phyloP scores from a whole-genome alignment of 108 stramenopile species.

The Seminavis robusta region DNA sequence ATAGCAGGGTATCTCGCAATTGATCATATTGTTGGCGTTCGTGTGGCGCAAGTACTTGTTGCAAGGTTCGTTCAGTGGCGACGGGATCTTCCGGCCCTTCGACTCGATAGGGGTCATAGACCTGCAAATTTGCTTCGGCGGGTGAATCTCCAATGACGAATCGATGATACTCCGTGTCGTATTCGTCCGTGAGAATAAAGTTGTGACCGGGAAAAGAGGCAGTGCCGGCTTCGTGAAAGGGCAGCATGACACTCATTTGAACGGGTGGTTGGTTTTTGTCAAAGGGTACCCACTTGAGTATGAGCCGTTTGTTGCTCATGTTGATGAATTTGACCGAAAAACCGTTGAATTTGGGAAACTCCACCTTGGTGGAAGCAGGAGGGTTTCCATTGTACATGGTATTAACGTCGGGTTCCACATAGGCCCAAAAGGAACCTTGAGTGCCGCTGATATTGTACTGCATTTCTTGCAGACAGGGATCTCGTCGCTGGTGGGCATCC shows the following conservation, averaged over 20 bases:
- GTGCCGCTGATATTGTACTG: constrained; percentile 53
- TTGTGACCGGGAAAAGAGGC: constrained; percentile 35
- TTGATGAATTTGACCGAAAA: constrained; percentile 40
- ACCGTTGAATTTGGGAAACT: constrained; percentile 25
- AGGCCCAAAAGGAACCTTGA: constrained; percentile 38
- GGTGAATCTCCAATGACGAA: constrained; percentile 42
- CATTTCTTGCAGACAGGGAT: constrained; percentile 41
- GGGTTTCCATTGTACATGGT: constrained; percentile 47
- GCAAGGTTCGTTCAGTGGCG: constrained; percentile 54
- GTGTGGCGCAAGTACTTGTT: constrained; percentile 22
- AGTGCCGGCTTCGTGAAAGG: constrained; percentile 31
- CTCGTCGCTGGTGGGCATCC: background rate
- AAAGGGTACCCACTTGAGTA: constrained; percentile 16
- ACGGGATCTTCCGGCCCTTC: constrained; percentile 45
- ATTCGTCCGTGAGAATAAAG: constrained; percentile 12
- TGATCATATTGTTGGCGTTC: constrained; percentile 41
- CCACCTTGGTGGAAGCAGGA: constrained; percentile 16
- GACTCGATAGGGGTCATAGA: constrained; percentile 67
- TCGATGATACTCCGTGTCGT: constrained; percentile 7
- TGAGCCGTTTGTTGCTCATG: constrained; percentile 13
- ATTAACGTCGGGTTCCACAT: constrained; percentile 73
- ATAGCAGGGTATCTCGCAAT: constrained; percentile 31
- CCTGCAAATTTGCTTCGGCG: constrained; percentile 41
- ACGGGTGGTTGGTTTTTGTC: background rate
- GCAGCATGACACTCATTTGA: constrained; percentile 26